These are phyloP conservation scores for Hydnum rufescens DNA, from an alignment of 768 basidiomycete species.

Conservation along the genomic window DNA sequence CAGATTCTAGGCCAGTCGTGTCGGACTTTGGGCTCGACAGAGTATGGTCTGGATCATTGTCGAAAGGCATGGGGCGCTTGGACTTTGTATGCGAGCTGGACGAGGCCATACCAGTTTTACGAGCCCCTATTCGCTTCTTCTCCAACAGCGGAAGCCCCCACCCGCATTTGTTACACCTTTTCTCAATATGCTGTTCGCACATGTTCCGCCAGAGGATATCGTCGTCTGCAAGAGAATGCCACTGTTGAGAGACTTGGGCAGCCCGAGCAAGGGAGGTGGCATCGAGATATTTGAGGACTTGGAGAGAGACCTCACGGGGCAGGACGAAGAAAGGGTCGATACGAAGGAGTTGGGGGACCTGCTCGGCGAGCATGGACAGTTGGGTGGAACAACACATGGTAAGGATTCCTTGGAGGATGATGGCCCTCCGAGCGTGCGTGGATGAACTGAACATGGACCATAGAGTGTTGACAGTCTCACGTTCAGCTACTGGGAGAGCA, in stretches of 20 bases:
- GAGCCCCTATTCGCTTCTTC: conserved; percentile 29
- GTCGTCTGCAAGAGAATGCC: conserved; percentile 84
- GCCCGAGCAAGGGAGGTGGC: conserved; percentile 85
- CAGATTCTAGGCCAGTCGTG: neutral
- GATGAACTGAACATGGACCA: conserved; percentile 97
- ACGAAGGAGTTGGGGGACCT: conserved; percentile 79
- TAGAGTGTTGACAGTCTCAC: conserved; percentile 72
- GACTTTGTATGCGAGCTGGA: neutral
- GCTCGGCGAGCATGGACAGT: conserved; percentile 85
- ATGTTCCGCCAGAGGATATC: conserved; percentile 89
- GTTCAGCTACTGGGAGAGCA: conserved; percentile 63
- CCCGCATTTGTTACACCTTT: conserved; percentile 90
- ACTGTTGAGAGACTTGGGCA: conserved; percentile 69
- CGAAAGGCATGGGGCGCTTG: neutral
- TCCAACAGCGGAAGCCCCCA: conserved; percentile 92
- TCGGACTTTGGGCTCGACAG: conserved; percentile 13
- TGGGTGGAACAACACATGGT: conserved; percentile 99
- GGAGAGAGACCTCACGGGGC: conserved; percentile 76
- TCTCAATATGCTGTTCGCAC: conserved; percentile 95
- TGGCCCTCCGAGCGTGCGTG: conserved; percentile 69
- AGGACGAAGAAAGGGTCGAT: conserved; percentile 86
- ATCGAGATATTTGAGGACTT: conserved; percentile 74
- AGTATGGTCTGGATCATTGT: conserved; percentile 11
- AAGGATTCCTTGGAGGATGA: conserved; percentile 89
- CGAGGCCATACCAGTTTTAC: neutral